Evolutionary conservation across 2,329 filamentous ascomycete species (phyloP), one percentile per base, ranked within the genome.

Genomic region (Microdochium paspali): DNA sequence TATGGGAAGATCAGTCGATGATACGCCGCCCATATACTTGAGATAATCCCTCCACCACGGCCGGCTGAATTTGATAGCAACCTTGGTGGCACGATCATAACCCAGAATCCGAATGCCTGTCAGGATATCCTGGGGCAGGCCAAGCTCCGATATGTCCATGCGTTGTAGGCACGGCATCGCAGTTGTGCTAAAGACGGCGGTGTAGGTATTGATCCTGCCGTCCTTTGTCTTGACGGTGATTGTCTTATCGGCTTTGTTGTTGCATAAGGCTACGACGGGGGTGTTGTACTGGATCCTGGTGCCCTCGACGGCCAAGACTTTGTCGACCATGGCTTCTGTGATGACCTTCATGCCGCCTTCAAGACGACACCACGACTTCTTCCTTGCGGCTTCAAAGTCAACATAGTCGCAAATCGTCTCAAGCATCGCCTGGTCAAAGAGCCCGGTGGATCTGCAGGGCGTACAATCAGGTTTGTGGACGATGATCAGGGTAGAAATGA

Each of bases 41-140:
- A 49, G 47, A 6, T 28, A 21, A n/a, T 51, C 40, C 12, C 54
- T 51, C 65, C 65, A 68, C 65, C 65, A 68, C 3, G 54, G 49
- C 2, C 48, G 44, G 13, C 48, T 58, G 55, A 67, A 68, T 24
- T 61, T 60, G 47, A 68, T 59, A 21, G 49, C 65, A 6, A 67
- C 58, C 47, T 68, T 68, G 49, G 48, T 50, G 3, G 63, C 55
- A 20, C 49, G 49, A 40, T 52, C 60, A 48, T 67, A 67, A 20
- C 49, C 45, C 3, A 67, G 54, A 4, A 47, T 47, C 7, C 65
- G 61, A 35, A 65, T 59, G 9, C 62, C 65, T 10, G 50, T 25
- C 26, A 61, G 60, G 45, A 56, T 57, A 13, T 48, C 46, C 24
- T 52, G 55, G 42, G 47, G 44, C 15, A 66, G 43, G 18, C 50